Base-by-base conservation (phyloP, 768 basidiomycete genomes). In the Mycena galopus region DNA sequence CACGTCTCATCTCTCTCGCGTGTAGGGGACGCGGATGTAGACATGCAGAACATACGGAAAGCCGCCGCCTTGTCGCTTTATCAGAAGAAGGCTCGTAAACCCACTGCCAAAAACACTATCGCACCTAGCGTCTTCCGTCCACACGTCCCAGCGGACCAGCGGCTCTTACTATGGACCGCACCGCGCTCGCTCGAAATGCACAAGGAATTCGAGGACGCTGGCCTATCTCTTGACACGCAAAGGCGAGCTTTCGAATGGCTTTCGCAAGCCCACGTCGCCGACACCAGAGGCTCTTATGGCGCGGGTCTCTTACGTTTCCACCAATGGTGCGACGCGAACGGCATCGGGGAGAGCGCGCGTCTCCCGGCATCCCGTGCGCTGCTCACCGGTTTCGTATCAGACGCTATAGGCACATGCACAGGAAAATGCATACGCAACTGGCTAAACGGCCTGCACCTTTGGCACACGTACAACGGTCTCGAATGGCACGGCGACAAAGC, bases 231-330 rank as follows among this genome's bases (percentile, higher is more conserved):
- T 1, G 23, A 37, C 33, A 23, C 33, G 44, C 53, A 61, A 30
- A 19, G 14, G 14, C 8, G n/a, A n/a, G 32, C 51, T 11, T 56
- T 30, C 50, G 29, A 59, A 19, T 29, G 25, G 12, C 33, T 77
- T 1, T 11, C 47, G 2, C 3, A 11, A 0, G 55, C 62, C 3
- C 72, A 57, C 64, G 66, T 56, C 1, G 35, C 50, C 2, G 51
- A 44, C 14, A 79, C 80, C 5, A 16, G 50, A 11, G 64, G 51
- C 12, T 71, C 77, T 0, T 81, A 81, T 44, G 78, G 77, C 17
- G 39, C 79, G 0, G 81, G 81, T 21, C 74, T 81, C 0, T 67
- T 76, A 1, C 64, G 69, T 2, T 82, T 69, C 70, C 77, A 78
- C 60, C 42, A 69, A 47, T 69, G 60, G 44, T 74, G 69, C 39